Base-by-base conservation (phyloP, 1,139 yeast genomes). In the Taiozyma onychis region DNA sequence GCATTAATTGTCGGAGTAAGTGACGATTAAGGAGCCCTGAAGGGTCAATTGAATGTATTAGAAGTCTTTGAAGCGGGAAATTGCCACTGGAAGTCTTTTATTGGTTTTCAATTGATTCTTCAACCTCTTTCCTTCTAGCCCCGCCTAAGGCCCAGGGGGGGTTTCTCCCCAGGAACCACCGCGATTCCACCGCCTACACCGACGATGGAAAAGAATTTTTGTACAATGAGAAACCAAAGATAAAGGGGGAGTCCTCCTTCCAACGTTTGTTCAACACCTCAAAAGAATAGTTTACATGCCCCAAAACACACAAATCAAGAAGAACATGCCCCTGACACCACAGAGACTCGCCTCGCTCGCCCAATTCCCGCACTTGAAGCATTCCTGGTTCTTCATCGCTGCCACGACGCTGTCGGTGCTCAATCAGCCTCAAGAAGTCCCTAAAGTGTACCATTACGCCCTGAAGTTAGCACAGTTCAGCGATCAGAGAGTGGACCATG, bases 371-470 rank as follows among this genome's bases (percentile, higher is more conserved):
- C 69, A 74, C 64, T 65, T 86, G 65, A 60, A 78, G 68, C 53
- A 67, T 59, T 65, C 79, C 30, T 90, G 97, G 97, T 88, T 83
- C 62, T 72, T 75, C 45, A 71, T 89, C 21, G 93, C 96, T 0
- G 88, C 95, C 16, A 88, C 95, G 0, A 80, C 95, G 24, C 76
- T 90, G 52, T 81, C 93, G 3, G 93, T 85, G 11, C 83, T 93
- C 61, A 90, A 90, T 63, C 80, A 77, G 54, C 95, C 97, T 0
- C 80, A 83, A 47, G 96, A 88, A 57, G 80, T 90, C 42, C 93
- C 96, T 3, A 74, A 74, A 49, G 66, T 90, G 10, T 85, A 84
- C 64, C 88, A 87, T 57, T 85, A 85, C 69, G 90, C 91, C 10
- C 63, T 90, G 57, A 73, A 81, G 51, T 76, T 76, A 54, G 77